Evolutionary conservation across 305 asterid genomes (phyloP).

Genomic region (Fraxinus sp.): DNA sequence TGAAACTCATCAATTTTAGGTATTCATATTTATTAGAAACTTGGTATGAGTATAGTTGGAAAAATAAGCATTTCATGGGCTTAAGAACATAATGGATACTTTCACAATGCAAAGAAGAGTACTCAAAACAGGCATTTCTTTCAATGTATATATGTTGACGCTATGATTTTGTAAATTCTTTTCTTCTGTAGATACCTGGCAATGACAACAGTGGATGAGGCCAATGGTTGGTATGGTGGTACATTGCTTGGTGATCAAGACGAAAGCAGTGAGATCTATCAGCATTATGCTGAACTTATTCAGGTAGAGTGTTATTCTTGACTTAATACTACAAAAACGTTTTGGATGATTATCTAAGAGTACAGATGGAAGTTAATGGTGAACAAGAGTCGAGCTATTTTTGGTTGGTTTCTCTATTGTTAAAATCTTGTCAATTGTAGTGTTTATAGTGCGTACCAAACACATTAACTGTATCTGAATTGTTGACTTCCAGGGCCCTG

Average conservation of each 20-base stretch:
- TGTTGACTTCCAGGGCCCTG: constrained; percentile 63
- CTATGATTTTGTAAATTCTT: not conserved
- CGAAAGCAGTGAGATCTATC: constrained; percentile 74
- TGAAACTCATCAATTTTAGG: not conserved
- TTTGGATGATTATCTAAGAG: constrained; percentile 7
- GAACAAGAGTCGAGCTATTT: not conserved
- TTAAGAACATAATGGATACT: not conserved
- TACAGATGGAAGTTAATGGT: not conserved
- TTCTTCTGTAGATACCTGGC: constrained; percentile 61
- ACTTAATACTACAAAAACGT: not conserved
- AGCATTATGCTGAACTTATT: constrained; percentile 87
- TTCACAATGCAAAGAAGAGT: not conserved
- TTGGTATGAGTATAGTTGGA: not conserved
- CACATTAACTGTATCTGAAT: not conserved
- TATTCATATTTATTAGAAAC: not conserved
- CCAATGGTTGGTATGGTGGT: constrained; percentile 97
- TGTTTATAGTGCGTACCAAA: not conserved
- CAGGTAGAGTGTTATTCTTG: constrained; percentile 51
- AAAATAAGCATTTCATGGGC: not conserved
- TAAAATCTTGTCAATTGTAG: not conserved
- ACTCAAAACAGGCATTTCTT: constrained; percentile 2
- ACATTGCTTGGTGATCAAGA: constrained; percentile 89
- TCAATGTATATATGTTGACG: not conserved
- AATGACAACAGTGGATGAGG: constrained; percentile 80
- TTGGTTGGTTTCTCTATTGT: not conserved